Percentiles rank a stretch among this genome's conserved stretches.
Conservation (phyloP, 2,329 filamentous ascomycete genomes). For the Pseudocercospora fijiensis region DNA sequence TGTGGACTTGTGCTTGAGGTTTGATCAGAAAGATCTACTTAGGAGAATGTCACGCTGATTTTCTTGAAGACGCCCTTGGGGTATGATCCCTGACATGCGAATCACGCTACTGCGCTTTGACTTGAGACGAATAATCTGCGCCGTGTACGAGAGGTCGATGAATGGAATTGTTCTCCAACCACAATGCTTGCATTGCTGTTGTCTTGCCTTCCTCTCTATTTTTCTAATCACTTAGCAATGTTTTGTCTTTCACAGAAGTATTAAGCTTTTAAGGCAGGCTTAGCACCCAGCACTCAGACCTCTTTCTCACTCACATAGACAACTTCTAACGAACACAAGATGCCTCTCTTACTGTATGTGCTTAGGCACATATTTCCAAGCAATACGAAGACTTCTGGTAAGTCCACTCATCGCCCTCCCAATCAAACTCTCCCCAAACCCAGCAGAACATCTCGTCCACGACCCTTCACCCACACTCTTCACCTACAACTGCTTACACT, state of each 20-base stretch:
- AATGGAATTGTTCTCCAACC: not conserved
- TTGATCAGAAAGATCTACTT: not conserved
- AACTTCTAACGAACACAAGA: not conserved
- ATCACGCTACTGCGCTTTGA: too few relatives aligned
- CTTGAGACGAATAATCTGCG: not conserved
- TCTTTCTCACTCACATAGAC: not conserved
- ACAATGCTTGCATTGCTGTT: not conserved
- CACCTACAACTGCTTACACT: not conserved
- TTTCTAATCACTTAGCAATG: not conserved
- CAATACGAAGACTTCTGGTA: not conserved
- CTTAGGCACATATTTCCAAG: not conserved
- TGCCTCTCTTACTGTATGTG: not conserved
- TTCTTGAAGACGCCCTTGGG: too few relatives aligned
- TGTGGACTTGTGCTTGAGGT: not conserved
- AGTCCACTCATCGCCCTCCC: not conserved
- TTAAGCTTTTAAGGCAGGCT: not conserved
- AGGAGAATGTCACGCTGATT: too few relatives aligned
- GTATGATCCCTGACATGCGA: too few relatives aligned
- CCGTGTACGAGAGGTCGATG: not conserved
- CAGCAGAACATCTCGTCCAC: not conserved
- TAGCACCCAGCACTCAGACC: not conserved
- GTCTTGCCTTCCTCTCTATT: not conserved
- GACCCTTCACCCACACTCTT: not conserved
- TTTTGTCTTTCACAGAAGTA: not conserved
- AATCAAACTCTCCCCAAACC: not conserved